Base-by-base conservation (phyloP, 257 asterid species). In the Solanum medicagineum region DNA sequence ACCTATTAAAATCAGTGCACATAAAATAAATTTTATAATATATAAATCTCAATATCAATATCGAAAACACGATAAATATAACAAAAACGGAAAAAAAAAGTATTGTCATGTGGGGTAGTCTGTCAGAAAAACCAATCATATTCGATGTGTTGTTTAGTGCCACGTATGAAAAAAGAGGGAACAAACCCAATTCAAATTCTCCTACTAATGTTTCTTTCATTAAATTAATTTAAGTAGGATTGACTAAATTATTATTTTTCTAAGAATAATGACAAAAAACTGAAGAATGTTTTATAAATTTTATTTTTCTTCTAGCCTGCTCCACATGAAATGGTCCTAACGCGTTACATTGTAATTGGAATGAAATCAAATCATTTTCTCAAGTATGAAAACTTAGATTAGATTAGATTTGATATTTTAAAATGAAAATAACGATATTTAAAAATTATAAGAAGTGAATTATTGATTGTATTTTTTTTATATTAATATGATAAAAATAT, bases 71-170 rank as follows among this genome's bases (percentile, higher is more conserved):
- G 16, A 66, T 29, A 15, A 10, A 6, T 32, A 15, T 2, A 45
- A 11, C 5, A 6, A n/a, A n/a, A 19, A 10, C 19, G 63, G 24
- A n/a, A 10, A 59, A 59, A 20, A 7, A 32, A 32, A 32, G 36
- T 32, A 32, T 3, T 3, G 47, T 63, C 22, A 10, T 62, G 70
- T 79, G 42, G 87, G 11, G 11, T 32, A 11, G 10, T 14, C 19
- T 16, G 85, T 80, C 87, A 85, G 85, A 85, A 80, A 15, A 51
- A 20, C 42, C 81, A 80, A 85, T 85, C 87, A 81, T 81, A 82
- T 75, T 80, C 51, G 81, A 51, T 40, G 74, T 60, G 71, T 22
- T 0, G 26, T 7, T 13, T 82, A 68, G 36, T 42, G 85, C 87
- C 87, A 85, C 85, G 73, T 65, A 10, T 24, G 5, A 14, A 45